phyloP scores from a whole-genome alignment of 257 asterid genomes.

The Salvia rosmarinus region DNA sequence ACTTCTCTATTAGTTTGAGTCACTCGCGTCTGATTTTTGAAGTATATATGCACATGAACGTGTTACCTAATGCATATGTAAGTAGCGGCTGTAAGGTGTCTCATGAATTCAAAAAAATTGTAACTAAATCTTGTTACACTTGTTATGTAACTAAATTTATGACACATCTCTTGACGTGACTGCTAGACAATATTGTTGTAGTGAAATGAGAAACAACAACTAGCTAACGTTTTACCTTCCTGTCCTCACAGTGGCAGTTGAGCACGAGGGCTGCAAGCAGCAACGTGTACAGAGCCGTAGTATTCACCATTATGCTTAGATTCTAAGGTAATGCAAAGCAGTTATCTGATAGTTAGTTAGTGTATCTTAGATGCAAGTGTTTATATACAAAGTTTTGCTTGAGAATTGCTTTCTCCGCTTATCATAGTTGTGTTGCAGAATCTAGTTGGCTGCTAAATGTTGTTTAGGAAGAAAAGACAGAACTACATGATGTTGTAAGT shows the following conservation, averaged over 20 bases:
- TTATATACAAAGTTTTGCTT: constrained; percentile 21
- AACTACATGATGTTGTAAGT: not conserved
- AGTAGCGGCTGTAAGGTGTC: too few species aligned
- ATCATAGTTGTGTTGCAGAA: not conserved
- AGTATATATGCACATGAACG: too few species aligned
- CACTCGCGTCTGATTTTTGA: too few species aligned
- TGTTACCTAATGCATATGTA: too few species aligned
- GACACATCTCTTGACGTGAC: too few species aligned
- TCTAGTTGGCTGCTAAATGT: not conserved
- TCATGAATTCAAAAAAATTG: too few species aligned
- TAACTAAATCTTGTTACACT: too few species aligned
- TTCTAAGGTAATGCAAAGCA: not conserved
- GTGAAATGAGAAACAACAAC: not conserved
- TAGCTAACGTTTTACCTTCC: constrained; percentile 31
- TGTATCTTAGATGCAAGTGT: not conserved
- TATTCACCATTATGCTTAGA: constrained; percentile 27
- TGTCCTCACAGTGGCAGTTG: constrained; percentile 35
- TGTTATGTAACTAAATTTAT: too few species aligned
- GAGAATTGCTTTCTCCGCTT: constrained; percentile 32
- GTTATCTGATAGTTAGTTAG: too few species aligned
- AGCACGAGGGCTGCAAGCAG: constrained; percentile 40
- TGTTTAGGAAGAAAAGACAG: constrained; percentile 9
- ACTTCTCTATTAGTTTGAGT: too few species aligned
- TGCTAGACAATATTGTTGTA: too few species aligned
- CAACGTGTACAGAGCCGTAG: constrained; percentile 18